phyloP scores from a whole-genome alignment of 1,139 yeast species.

The Pichia sp. region DNA sequence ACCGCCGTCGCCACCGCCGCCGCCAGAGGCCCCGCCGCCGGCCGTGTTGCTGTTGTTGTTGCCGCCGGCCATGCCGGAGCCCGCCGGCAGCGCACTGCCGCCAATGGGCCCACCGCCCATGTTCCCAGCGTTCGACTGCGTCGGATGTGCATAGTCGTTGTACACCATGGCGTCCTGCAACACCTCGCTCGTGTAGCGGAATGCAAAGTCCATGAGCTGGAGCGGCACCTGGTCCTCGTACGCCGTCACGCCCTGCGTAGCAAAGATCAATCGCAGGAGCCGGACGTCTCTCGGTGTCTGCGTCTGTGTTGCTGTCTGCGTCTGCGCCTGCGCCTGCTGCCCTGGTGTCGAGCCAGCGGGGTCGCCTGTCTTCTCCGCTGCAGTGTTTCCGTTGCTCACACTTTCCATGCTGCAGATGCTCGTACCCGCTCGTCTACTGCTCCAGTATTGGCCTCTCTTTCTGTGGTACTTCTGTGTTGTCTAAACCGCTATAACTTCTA shows the following conservation, averaged over 20 bases:
- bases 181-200: conserved; percentile 79
- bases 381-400: neutral
- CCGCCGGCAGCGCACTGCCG: neutral
- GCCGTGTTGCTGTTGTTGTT: neutral
- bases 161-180: conserved; percentile 84
- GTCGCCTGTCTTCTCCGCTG: neutral
- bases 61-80: neutral
- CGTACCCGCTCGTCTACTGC: neutral
- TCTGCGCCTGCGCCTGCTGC: neutral
- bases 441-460: neutral
- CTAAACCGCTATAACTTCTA: neutral
- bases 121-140: conserved; percentile 34
- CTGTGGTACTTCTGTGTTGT: neutral
- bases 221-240: conserved; percentile 95
- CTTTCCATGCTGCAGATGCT: neutral
- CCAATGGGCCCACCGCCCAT: conserved; percentile 24
- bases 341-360: neutral
- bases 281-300: conserved; percentile 79
- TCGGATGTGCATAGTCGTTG: conserved; percentile 68
- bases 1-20: neutral
- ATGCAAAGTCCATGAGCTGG: conserved; percentile 95
- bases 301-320: neutral
- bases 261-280: conserved; percentile 80
- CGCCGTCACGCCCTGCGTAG: conserved; percentile 87
- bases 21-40: neutral